Base-by-base conservation (phyloP, 2,329 filamentous ascomycete genomes). In the Sporothrix globosa region DNA sequence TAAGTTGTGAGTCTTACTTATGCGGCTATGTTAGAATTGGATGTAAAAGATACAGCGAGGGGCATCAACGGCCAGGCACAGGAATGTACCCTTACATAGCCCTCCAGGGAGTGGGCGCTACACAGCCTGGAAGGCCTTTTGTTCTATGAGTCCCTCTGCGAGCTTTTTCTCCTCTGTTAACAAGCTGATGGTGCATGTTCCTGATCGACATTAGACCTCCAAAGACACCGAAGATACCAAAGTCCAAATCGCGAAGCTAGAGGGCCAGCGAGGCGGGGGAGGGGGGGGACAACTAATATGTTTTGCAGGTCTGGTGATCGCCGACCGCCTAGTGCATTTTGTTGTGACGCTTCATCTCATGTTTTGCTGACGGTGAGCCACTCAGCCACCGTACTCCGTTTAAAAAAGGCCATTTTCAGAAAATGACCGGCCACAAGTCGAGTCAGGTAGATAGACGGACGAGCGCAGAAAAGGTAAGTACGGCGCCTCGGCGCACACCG, bases 281-380 rank as follows among this genome's bases (percentile, higher is more conserved):
- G 41, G 56, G 21, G 21, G 17, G 11, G 19, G 3, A 19, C 11
- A 5, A 61, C 34, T n/a, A 61, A 13, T 24, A 63, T 46, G 58
- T 27, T 46, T 63, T 63, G 58, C 58, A 63, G 58, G 58, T 63
- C 58, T 63, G 58, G 21, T 46, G 58, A 63, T 63, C 58, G 10
- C 21, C 56, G 13, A 46, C 4, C 21, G 58, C 34, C 2, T 50
- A 50, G 48, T 50, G 48, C 19, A 34, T 34, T 5, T 9, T 34
- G 48, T 10, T 4, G n/a, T 61, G n/a, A 27, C 17, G 30, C 19
- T 58, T 39, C 54, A 41, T 58, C 54, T 58, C 54, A 58, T 34
- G 54, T n/a, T 39, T 34, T 34, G 34, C 34, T 34, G 34, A 34
- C 30, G 30, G 5, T 3, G 30, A 30, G 30, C 30, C 30, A 30